Evolutionary conservation across 192 early-diverging fungal species (phyloP).

Genomic region (Phlyctochytrium arcticum): DNA sequence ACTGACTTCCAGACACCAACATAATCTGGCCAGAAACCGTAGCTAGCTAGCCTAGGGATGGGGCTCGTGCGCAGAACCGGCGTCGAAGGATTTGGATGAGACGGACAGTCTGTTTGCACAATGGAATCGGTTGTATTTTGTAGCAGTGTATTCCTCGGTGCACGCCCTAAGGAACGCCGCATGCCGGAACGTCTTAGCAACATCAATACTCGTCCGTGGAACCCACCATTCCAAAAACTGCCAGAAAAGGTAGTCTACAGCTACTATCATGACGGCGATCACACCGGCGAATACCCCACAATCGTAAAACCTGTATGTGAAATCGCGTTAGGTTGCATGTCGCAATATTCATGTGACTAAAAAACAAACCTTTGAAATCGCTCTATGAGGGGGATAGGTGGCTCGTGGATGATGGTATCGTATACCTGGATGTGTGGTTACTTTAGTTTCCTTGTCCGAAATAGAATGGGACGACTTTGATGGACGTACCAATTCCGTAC

Average conservation of each 20-base stretch:
- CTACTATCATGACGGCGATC: slow-evolving; percentile 85
- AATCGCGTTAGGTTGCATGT: neutral
- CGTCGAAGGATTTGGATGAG: too few relatives aligned
- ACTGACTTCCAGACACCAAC: too few relatives aligned
- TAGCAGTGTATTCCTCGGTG: too few relatives aligned
- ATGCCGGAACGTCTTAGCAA: slow-evolving; percentile 46
- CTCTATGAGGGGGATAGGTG: slow-evolving; percentile 69
- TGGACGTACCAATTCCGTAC: slow-evolving; percentile 70
- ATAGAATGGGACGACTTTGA: neutral
- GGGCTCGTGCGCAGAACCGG: too few relatives aligned
- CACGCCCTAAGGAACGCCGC: too few relatives aligned
- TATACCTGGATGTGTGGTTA: slow-evolving; percentile 56
- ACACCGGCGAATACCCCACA: slow-evolving; percentile 90
- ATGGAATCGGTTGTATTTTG: too few relatives aligned
- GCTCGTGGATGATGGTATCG: slow-evolving; percentile 60
- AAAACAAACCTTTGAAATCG: slow-evolving; percentile 46
- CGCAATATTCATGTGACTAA: neutral
- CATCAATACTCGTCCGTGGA: slow-evolving; percentile 68
- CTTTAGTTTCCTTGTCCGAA: neutral
- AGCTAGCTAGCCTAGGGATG: too few relatives aligned
- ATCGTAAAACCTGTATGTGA: slow-evolving; percentile 20
- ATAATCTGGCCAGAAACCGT: too few relatives aligned
- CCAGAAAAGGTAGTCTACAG: slow-evolving; percentile 78
- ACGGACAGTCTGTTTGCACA: too few relatives aligned
- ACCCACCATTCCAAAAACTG: slow-evolving; percentile 77